Percentiles rank a stretch among this genome's conserved stretches.
These are phyloP conservation scores for Lyophyllum shimeji DNA, from an alignment of 768 basidiomycete species.

Conservation along the genomic window DNA sequence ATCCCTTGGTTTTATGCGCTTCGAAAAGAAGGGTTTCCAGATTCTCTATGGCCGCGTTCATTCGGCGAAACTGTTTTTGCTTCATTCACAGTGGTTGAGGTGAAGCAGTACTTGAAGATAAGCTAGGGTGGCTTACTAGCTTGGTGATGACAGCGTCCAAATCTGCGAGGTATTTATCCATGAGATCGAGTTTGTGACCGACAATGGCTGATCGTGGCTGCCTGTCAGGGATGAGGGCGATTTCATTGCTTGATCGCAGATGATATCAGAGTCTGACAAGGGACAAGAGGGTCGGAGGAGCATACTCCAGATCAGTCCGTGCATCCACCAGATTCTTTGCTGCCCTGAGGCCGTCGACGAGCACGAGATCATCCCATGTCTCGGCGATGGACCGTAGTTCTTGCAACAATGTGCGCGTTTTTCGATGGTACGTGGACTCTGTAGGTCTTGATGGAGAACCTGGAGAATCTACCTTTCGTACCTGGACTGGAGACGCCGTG, in stretches of 20 bases:
- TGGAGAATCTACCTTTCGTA: constrained; percentile 36
- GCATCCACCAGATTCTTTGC: constrained; percentile 70
- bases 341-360: constrained; percentile 78
- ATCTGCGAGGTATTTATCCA: constrained; percentile 64
- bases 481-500: constrained; percentile 59
- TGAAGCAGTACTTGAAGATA: not conserved
- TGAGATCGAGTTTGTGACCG: constrained; percentile 60
- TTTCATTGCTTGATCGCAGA: constrained; percentile 51
- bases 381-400: constrained; percentile 63
- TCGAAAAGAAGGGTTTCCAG: constrained; percentile 67
- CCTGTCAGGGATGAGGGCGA: constrained; percentile 53
- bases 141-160: constrained; percentile 59
- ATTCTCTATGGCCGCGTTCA: constrained; percentile 62
- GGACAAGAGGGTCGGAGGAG: constrained; percentile 6
- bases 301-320: constrained; percentile 84
- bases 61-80: constrained; percentile 71
- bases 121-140: constrained; percentile 49
- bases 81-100: constrained; percentile 24
- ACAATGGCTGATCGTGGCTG: constrained; percentile 62
- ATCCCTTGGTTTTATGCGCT: constrained; percentile 70
- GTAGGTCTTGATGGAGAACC: constrained; percentile 47
- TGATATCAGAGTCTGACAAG: constrained; percentile 8
- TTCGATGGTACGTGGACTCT: constrained; percentile 83
- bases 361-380: constrained; percentile 84
- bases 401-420: constrained; percentile 62